These are phyloP conservation scores for Globisporangium nunn DNA, from an alignment of 352 stramenopile genomes.

Conservation along the genomic window DNA sequence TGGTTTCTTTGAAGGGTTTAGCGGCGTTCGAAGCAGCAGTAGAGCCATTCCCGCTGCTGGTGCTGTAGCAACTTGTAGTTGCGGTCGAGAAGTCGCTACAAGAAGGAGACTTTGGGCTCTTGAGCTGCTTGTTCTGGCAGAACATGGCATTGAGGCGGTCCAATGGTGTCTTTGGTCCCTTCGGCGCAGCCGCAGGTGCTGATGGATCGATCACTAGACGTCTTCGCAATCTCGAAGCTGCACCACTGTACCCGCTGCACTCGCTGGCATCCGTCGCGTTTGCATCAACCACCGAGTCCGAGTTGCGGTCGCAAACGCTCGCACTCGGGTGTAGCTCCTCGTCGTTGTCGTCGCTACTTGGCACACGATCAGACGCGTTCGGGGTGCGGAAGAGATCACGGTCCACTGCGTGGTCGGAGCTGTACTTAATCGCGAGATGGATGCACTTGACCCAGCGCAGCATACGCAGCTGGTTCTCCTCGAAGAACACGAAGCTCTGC, in stretches of 20 bases:
- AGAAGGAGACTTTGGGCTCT: conserved; percentile 22
- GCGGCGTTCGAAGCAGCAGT: not conserved
- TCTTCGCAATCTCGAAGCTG: conserved; percentile 10
- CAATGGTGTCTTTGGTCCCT: conserved; percentile 13
- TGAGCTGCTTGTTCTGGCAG: conserved; percentile 22
- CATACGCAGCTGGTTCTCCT: conserved; percentile 62
- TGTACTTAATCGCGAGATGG: conserved; percentile 52
- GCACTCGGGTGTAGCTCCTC: conserved; percentile 1
- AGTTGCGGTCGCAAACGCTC: conserved; percentile 17
- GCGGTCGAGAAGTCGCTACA: conserved; percentile 6
- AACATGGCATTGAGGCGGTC: conserved; percentile 32
- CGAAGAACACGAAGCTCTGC: conserved; percentile 69
- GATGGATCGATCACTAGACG: conserved; percentile 26
- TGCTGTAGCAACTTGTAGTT: not conserved
- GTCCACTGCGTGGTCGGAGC: conserved; percentile 20
- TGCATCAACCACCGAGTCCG: not conserved
- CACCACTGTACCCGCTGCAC: not conserved
- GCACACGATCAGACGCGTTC: conserved; percentile 3
- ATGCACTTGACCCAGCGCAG: conserved; percentile 76
- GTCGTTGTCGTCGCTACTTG: conserved; percentile 4
- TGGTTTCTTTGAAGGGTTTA: conserved; percentile 7
- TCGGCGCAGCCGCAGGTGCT: not conserved
- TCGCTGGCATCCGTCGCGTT: conserved; percentile 1
- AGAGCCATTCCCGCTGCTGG: not conserved
- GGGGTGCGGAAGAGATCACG: conserved; percentile 35